Conservation (phyloP, 164 flowering plant genomes). For the Nymphaea colorata region DNA sequence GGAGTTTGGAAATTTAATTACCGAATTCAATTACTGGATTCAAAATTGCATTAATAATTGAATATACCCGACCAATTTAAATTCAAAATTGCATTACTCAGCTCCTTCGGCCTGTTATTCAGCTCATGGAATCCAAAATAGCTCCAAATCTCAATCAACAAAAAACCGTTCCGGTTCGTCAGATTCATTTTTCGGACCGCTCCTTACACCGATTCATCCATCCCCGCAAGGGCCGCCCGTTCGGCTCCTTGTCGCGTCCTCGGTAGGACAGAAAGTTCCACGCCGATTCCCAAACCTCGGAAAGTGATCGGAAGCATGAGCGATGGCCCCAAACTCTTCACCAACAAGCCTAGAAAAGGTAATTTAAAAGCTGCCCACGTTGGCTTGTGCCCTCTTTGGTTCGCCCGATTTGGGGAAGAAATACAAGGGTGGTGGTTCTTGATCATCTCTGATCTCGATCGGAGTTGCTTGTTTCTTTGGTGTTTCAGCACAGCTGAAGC, state of each 20-base stretch:
- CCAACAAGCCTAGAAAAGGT: slow-evolving; percentile 58
- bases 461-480: background rate
- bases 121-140: no score
- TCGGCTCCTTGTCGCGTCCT: background rate
- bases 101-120: no score
- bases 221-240: background rate
- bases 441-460: background rate
- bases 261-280: background rate
- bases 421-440: background rate
- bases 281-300: background rate
- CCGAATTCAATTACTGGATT: no score
- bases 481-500: slow-evolving; percentile 31
- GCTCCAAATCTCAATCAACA: no score
- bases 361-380: background rate
- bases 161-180: background rate
- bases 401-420: background rate
- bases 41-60: no score
- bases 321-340: slow-evolving; percentile 42
- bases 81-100: no score
- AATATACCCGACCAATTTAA: no score
- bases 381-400: background rate
- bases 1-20: no score
- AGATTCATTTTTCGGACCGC: background rate
- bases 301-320: slow-evolving; percentile 15
- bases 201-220: background rate